A percentile compares a stretch with the other conserved stretches of the same genome.
Conservation (phyloP, 192 early-diverging fungal species). For the Coemansia sp. region DNA sequence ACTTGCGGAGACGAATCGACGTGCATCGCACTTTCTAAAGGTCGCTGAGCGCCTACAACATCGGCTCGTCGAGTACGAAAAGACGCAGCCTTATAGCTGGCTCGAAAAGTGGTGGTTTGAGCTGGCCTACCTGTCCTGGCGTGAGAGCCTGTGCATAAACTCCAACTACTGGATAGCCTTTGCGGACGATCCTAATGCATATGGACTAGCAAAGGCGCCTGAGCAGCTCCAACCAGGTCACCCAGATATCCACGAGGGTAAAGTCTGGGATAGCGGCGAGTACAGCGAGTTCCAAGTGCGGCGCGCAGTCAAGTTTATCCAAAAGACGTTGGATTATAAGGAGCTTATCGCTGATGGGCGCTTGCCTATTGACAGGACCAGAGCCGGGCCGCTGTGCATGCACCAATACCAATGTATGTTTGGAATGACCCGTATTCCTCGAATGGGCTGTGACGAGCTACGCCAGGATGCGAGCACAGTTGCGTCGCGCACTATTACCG, state of each 20-base stretch:
- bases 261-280: constrained; percentile 40
- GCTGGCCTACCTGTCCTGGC: constrained; percentile 79
- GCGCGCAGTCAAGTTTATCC: constrained; percentile 76
- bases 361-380: constrained; percentile 71
- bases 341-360: constrained; percentile 63
- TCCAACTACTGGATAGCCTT: constrained; percentile 87
- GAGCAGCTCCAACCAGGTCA: constrained; percentile 17
- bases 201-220: constrained; percentile 42
- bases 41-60: constrained; percentile 62
- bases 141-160: constrained; percentile 82
- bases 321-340: constrained; percentile 73
- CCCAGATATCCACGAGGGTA: neutral
- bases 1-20: constrained; percentile 57
- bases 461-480: constrained; percentile 25
- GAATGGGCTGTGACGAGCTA: constrained; percentile 73
- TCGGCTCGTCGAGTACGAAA: constrained; percentile 66
- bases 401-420: constrained; percentile 81
- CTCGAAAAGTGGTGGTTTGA: constrained; percentile 73
- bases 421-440: constrained; percentile 83
- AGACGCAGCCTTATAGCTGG: constrained; percentile 67
- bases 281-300: constrained; percentile 81
- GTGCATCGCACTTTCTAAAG: constrained; percentile 54
- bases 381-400: constrained; percentile 78
- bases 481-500: constrained; percentile 61
- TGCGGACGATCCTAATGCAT: constrained; percentile 65